Base-by-base conservation (phyloP, 2,329 filamentous ascomycete species). In the Claviceps sp. region DNA sequence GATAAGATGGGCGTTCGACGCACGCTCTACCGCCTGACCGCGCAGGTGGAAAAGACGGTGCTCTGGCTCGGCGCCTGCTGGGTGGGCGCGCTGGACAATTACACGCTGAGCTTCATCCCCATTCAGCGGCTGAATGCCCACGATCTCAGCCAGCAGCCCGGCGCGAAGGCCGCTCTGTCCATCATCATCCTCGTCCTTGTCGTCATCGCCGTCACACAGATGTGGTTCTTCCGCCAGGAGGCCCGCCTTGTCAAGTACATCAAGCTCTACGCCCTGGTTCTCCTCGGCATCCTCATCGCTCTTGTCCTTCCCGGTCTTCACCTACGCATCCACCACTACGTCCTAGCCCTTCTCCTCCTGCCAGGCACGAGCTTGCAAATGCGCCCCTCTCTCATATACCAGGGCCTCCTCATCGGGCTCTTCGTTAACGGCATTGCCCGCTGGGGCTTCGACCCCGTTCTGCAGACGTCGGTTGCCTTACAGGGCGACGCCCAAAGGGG, bases 351-450 rank as follows among this genome's bases (percentile, higher is more conserved):
- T 14, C 73, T 97, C 0, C 77, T 98, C 0, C 77, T 97, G 5
- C 88, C 90, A 0, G 93, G 90, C 0, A 97, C 93, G 0, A 83
- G 81, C 50, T 82, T 97, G 66, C 90, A 95, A 58, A 97, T 87
- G 5, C 80, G 93, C 0, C 86, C 88, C 0, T 84, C 84, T 0
- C 73, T 97, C 8, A 67, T 95, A 2, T 97, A 93, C 62, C 91
- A 97, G 66, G 93, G 93, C 11, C 72, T 98, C 1, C 74, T 98
- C 0, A 72, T 97, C 7, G 93, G 93, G 0, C 76, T 97, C 0
- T 97, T 96, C 66, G 84, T 96, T 69, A 96, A 96, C 64, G 91
- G 93, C 50, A 82, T 94, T 54, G 91, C 90, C 4, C 79, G 91
- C 44, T 97, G 93, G 93, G 90, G 90, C 0, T 98, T 95, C 65